Base-by-base conservation (phyloP, 2,329 filamentous ascomycete genomes). In the Claviceps spartinae region DNA sequence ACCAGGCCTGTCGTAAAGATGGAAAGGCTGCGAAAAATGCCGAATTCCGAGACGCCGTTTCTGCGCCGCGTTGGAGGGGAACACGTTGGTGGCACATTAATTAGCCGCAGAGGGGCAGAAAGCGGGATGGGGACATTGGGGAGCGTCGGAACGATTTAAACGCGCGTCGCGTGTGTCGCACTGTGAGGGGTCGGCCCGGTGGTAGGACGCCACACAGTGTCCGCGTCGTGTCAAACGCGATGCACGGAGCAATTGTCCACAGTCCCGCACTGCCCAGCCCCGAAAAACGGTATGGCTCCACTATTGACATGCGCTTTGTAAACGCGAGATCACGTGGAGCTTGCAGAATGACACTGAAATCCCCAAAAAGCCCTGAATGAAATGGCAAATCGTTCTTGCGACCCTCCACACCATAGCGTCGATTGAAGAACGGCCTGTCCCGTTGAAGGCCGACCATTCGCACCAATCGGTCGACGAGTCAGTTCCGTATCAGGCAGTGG, bases 31-130 rank as follows among this genome's bases (percentile, higher is more conserved):
- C 58, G 57, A 60, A 55, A 57, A 64, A 68, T 62, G 64, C 65
- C 65, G 65, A 68, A 68, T 58, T 49, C 65, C 65, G 65, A 67
- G 60, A 56, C 58, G 53, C 52, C 59, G 59, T 61, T 62, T 55
- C 14, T 20, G 43, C 58, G 53, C 52, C 59, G 59, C 61, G 61
- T 55, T 24, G 42, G 43, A 50, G 37, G 36, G 18, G 42, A 48
- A 34, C 18, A 50, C 34, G 34, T 52, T 20, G n/a, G 40, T 14
- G 14, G 51, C 37, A 26, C n/a, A 42, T 9, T 18, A 42, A 7
- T 26, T 30, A 42, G 47, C 14, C 2, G 47, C n/a, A 34, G 30
- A 22, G n/a, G 30, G 30, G 16, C 13, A 7, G 38, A n/a, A 8
- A 8, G 7, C 16, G 38, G 14, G 38, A n/a, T 7, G 38, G 8